phyloP scores from a whole-genome alignment of 176 grass and related monocot genomes.

The Urochloa ruziziensis region DNA sequence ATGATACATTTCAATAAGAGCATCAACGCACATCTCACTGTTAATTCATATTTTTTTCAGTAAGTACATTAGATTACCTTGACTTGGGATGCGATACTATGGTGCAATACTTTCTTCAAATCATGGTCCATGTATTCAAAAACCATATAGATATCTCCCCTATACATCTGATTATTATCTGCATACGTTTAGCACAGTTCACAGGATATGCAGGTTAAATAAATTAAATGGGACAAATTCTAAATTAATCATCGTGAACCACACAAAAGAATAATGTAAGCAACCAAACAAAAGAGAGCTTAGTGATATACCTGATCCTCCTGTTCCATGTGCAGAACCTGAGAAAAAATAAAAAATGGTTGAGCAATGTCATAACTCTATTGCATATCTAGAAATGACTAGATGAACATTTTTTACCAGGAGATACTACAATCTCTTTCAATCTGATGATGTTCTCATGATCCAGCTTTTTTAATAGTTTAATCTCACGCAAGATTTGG shows the following conservation, averaged over 20 bases:
- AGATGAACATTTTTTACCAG: conserved; percentile 56
- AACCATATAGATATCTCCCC: conserved; percentile 84
- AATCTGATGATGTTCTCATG: conserved; percentile 83
- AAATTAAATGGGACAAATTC: conserved; percentile 1
- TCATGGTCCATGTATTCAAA: conserved; percentile 93
- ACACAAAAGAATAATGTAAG: conserved; percentile 21
- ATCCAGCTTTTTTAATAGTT: conserved; percentile 80
- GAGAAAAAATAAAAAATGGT: conserved; percentile 25
- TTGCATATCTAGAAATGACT: conserved; percentile 20
- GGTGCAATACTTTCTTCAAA: conserved; percentile 69
- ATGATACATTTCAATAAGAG: conserved; percentile 12
- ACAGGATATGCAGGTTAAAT: neutral
- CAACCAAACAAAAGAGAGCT: conserved; percentile 18
- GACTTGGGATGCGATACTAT: conserved; percentile 45
- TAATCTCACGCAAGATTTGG: conserved; percentile 77
- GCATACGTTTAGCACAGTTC: conserved; percentile 8
- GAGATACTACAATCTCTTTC: conserved; percentile 81
- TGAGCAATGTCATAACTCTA: neutral
- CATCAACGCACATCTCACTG: neutral
- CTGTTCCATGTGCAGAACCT: conserved; percentile 46
- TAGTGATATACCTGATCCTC: conserved; percentile 35
- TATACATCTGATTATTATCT: conserved; percentile 78
- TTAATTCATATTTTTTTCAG: neutral
- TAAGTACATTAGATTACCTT: conserved; percentile 33
- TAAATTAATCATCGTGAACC: neutral